Base-by-base conservation (phyloP, 176 grass and related monocot species). In the Aegilops speltoides region DNA sequence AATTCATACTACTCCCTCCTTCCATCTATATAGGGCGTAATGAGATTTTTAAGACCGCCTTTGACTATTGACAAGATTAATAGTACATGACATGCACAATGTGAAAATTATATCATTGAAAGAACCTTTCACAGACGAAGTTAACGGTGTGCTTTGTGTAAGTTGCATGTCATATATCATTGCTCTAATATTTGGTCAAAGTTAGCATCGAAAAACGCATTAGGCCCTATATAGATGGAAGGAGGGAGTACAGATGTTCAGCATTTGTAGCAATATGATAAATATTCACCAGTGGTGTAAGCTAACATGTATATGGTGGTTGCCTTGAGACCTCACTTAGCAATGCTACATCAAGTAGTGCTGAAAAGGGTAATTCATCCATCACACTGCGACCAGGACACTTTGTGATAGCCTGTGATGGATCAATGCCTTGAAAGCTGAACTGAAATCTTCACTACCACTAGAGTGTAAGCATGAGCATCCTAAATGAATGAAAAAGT, bases 221-320 rank as follows among this genome's bases (percentile, higher is more conserved):
- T n/a, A n/a, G n/a, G n/a, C n/a, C n/a, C n/a, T n/a, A n/a, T n/a
- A n/a, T n/a, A n/a, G n/a, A n/a, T n/a, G n/a, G n/a, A n/a, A n/a
- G n/a, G n/a, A n/a, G n/a, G n/a, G n/a, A n/a, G n/a, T n/a, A 28
- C 28, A 28, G 28, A 36, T 36, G 34, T 36, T 36, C 34, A 36
- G 34, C 34, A 82, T 75, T 26, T 54, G 38, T 68, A 68, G 31
- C 68, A 76, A 68, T 37, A 15, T 20, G 8, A 46, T 50, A 80
- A 15, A 66, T 81, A 87, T 82, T 76, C 28, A 74, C 40, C 61
- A 63, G 68, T 50, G 41, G 76, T 28, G 40, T 37, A 79, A 40
- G 28, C 41, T 79, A 37, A 64, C 3, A n/a, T 5, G 23, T 79
- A 87, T 73, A 26, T 3, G 20, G n/a, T 46, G 7, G 4, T 25